Evolutionary conservation across 31 red algal genomes (phyloP).

Genomic region (Endocladia muricata): DNA sequence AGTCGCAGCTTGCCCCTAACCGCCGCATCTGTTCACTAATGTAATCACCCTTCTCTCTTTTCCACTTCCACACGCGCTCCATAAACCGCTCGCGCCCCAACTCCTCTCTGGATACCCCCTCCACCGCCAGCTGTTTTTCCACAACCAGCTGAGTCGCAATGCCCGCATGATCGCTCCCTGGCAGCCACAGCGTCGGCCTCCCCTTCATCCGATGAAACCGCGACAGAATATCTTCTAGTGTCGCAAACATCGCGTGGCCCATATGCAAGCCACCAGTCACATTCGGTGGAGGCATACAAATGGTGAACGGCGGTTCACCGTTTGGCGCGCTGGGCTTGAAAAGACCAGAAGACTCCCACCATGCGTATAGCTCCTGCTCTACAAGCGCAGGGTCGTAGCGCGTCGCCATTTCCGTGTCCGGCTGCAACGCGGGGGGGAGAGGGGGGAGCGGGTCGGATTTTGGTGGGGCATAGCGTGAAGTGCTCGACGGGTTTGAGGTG

Average conservation of each 20-base stretch:
- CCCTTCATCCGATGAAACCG: conserved; percentile 92
- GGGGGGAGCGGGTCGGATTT: conserved; percentile 25
- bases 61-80: conserved; percentile 88
- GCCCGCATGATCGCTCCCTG: conserved; percentile 97
- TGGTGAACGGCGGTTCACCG: conserved; percentile 35
- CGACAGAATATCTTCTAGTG: conserved; percentile 90
- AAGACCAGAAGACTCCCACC: conserved; percentile 87
- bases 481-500: neutral
- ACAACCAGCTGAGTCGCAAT: conserved; percentile 99
- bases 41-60: conserved; percentile 81
- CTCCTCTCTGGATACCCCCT: conserved; percentile 55
- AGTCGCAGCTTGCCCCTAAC: conserved; percentile 91
- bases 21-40: conserved; percentile 91
- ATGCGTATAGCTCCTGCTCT: conserved; percentile 78
- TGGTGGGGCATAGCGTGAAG: conserved; percentile 16
- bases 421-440: conserved; percentile 22
- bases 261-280: conserved; percentile 97
- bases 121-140: conserved; percentile 65
- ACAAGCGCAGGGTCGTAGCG: conserved; percentile 71
- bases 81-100: conserved; percentile 85
- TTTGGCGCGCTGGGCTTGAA: conserved; percentile 64
- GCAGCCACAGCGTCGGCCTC: conserved; percentile 77
- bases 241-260: conserved; percentile 92
- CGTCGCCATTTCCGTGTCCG: conserved; percentile 49
- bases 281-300: conserved; percentile 97